Percentiles rank a stretch among this genome's conserved stretches.
phyloP scores from a whole-genome alignment of 2,329 filamentous ascomycete genomes.

The Polytolypa hystricis region DNA sequence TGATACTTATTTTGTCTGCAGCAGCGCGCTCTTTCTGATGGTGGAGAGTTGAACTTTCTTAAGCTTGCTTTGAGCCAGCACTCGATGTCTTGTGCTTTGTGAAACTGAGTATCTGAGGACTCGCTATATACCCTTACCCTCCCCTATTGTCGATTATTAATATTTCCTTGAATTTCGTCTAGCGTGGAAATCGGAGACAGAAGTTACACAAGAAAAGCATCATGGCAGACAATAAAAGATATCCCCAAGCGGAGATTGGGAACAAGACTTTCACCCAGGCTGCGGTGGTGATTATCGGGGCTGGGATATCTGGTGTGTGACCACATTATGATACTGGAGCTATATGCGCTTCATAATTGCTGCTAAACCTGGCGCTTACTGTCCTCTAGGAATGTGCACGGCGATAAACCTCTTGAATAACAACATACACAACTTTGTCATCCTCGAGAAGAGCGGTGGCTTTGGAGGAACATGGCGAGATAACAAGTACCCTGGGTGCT shows the following conservation, averaged over 20 bases:
- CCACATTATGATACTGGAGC: neutral
- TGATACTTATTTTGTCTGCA: no score
- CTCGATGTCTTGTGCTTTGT: no score
- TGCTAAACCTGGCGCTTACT: neutral
- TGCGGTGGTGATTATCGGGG: conserved; percentile 48
- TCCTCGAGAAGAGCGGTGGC: conserved; percentile 44
- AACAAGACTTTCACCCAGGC: conserved; percentile 43
- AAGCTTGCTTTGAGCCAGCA: no score
- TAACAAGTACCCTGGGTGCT: conserved; percentile 47
- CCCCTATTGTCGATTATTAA: no score
- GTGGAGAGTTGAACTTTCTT: no score
- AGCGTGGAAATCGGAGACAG: no score
- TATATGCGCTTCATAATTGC: neutral
- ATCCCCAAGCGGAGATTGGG: conserved; percentile 13
- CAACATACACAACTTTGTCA: conserved; percentile 40
- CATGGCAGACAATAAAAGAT: conserved; percentile 2
- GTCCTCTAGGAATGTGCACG: conserved; percentile 39
- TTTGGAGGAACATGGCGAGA: conserved; percentile 46
- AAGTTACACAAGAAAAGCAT: neutral
- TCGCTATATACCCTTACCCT: no score
- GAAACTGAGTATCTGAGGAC: no score
- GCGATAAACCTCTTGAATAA: conserved; percentile 48
- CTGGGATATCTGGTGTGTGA: conserved; percentile 39
- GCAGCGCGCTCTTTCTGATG: no score
- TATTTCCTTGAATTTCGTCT: no score